A percentile compares a stretch with the other conserved stretches of the same genome.
These are phyloP conservation scores for Cercophora scortea DNA, from an alignment of 495 filamentous ascomycete species.

Conservation along the genomic window DNA sequence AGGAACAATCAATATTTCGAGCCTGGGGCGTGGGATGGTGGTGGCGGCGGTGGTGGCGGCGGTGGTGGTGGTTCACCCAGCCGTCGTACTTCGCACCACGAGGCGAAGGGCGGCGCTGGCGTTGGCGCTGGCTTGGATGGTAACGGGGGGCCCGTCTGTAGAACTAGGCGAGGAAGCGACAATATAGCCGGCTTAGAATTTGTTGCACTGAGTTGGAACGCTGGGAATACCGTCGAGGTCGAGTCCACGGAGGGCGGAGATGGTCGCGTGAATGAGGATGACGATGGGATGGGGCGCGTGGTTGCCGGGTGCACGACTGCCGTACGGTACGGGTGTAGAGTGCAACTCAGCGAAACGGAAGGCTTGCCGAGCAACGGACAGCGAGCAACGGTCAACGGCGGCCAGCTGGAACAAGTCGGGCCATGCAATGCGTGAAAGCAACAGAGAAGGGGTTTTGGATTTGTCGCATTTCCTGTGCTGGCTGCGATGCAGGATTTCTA, in stretches of 20 bases:
- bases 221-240: no score
- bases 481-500: not conserved
- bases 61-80: not conserved
- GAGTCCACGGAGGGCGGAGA: not conserved
- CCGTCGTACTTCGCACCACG: not conserved
- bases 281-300: not conserved
- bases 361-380: constrained; percentile 6
- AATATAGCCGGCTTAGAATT: no score
- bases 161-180: no score
- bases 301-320: constrained; percentile 1
- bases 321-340: not conserved
- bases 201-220: no score
- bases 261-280: not conserved
- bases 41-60: no score
- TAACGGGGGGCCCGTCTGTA: no score
- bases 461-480: no score
- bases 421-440: constrained; percentile 2
- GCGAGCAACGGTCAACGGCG: not conserved
- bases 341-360: constrained; percentile 19
- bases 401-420: not conserved
- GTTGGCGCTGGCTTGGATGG: not conserved
- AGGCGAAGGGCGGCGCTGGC: not conserved
- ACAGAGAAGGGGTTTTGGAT: not conserved
- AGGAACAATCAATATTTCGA: no score
- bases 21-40: no score